These are phyloP conservation scores for Brasenia schreberi DNA, from an alignment of 164 flowering plant species.

Conservation along the genomic window DNA sequence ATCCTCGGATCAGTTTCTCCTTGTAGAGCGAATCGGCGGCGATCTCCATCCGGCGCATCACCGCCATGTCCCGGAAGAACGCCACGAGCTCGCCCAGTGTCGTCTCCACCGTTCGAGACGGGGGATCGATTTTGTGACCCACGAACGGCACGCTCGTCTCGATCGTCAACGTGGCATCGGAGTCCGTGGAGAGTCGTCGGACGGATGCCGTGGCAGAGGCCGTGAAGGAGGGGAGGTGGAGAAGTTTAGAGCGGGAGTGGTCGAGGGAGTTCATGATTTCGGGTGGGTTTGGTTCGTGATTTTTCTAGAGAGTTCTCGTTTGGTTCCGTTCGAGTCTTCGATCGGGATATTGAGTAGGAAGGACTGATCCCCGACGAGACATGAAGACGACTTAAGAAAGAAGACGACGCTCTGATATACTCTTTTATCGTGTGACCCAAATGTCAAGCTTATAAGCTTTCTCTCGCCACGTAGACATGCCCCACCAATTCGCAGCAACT, in stretches of 20 bases:
- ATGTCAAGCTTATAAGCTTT: too few species aligned
- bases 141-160: constrained; percentile 77
- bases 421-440: too few species aligned
- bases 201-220: constrained; percentile 14
- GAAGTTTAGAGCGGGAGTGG: constrained; percentile 14
- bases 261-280: constrained; percentile 18
- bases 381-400: too few species aligned
- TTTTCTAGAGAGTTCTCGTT: too few species aligned
- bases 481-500: too few species aligned
- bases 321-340: too few species aligned
- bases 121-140: constrained; percentile 64
- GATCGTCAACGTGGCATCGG: constrained; percentile 30
- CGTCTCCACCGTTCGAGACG: constrained; percentile 67
- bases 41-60: constrained; percentile 91
- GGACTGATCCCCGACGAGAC: too few species aligned
- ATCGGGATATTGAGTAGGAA: too few species aligned
- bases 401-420: too few species aligned
- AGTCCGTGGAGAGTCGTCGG: constrained; percentile 19
- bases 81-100: constrained; percentile 43
- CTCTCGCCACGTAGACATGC: too few species aligned
- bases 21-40: constrained; percentile 96
- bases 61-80: constrained; percentile 73
- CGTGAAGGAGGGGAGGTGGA: constrained; percentile 20
- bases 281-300: too few species aligned
- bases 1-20: constrained; percentile 88